phyloP scores from a whole-genome alignment of 1,139 yeast genomes.

The Saccharomycopsis hybrid region DNA sequence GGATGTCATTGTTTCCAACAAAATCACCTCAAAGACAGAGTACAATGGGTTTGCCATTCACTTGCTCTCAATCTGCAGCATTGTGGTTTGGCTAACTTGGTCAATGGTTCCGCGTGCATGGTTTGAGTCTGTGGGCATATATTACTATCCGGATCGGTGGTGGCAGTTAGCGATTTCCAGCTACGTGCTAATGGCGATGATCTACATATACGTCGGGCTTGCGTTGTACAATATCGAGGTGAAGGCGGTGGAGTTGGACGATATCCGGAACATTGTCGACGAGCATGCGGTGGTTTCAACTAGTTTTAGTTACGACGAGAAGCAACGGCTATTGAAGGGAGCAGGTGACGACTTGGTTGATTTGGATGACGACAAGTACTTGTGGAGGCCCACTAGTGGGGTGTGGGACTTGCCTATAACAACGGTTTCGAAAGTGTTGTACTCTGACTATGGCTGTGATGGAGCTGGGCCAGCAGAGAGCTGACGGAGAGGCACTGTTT shows the following conservation, averaged over 20 bases:
- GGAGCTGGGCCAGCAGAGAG: no score
- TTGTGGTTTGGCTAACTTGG: constrained; percentile 73
- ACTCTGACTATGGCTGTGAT: constrained; percentile 27
- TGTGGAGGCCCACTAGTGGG: constrained; percentile 61
- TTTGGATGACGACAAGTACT: constrained; percentile 32
- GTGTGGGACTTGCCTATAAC: constrained; percentile 78
- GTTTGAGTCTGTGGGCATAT: constrained; percentile 48
- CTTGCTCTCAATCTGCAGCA: constrained; percentile 22
- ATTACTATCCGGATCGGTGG: constrained; percentile 79
- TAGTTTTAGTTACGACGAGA: constrained; percentile 26
- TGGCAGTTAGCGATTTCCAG: constrained; percentile 80
- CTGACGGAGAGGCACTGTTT: no score
- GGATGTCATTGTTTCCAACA: constrained; percentile 66
- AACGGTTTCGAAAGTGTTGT: constrained; percentile 64
- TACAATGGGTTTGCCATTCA: constrained; percentile 65
- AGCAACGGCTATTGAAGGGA: constrained; percentile 25
- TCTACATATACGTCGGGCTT: constrained; percentile 63
- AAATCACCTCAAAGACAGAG: constrained; percentile 63
- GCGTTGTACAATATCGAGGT: constrained; percentile 70
- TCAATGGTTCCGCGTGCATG: constrained; percentile 54
- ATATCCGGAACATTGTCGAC: constrained; percentile 62
- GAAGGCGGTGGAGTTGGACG: constrained; percentile 52
- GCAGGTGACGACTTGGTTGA: constrained; percentile 14
- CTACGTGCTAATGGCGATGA: constrained; percentile 60
- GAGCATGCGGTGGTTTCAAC: constrained; percentile 45